Evolutionary conservation across 108 stramenopile species (phyloP).

Genomic region (Seminavis robusta): DNA sequence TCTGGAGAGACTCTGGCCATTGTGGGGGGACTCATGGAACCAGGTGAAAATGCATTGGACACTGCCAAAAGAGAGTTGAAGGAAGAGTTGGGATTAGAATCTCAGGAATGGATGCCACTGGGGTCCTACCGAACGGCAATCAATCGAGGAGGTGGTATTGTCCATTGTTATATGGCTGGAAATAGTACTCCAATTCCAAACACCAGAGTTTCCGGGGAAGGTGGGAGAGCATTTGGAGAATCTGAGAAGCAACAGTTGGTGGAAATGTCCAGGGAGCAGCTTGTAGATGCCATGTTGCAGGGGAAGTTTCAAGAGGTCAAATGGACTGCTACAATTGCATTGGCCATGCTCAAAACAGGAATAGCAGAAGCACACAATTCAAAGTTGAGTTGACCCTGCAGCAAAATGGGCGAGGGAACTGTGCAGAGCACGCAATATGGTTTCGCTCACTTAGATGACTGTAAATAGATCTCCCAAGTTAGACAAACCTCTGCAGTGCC

Average conservation of each 20-base stretch:
- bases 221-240: conserved; percentile 28
- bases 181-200: too few relatives aligned
- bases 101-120: conserved; percentile 46
- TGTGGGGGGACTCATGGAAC: conserved; percentile 59
- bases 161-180: conserved; percentile 38
- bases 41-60: conserved; percentile 43
- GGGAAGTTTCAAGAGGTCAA: conserved; percentile 63
- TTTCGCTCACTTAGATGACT: too few relatives aligned
- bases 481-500: too few relatives aligned
- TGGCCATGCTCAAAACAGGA: too few relatives aligned
- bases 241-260: conserved; percentile 44
- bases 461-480: too few relatives aligned
- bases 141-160: conserved; percentile 69
- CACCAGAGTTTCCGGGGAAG: too few relatives aligned
- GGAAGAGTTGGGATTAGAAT: conserved; percentile 56
- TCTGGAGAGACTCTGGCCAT: conserved; percentile 32
- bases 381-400: too few relatives aligned
- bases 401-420: too few relatives aligned
- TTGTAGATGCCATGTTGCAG: conserved; percentile 23
- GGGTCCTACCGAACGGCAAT: conserved; percentile 54
- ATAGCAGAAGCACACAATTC: too few relatives aligned
- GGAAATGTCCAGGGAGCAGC: conserved; percentile 19
- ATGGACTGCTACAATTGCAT: conserved; percentile 65
- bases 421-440: too few relatives aligned
- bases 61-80: conserved; percentile 51